These are phyloP conservation scores for Claviceps quebecensis DNA, from an alignment of 2,329 filamentous ascomycete species.

Conservation along the genomic window DNA sequence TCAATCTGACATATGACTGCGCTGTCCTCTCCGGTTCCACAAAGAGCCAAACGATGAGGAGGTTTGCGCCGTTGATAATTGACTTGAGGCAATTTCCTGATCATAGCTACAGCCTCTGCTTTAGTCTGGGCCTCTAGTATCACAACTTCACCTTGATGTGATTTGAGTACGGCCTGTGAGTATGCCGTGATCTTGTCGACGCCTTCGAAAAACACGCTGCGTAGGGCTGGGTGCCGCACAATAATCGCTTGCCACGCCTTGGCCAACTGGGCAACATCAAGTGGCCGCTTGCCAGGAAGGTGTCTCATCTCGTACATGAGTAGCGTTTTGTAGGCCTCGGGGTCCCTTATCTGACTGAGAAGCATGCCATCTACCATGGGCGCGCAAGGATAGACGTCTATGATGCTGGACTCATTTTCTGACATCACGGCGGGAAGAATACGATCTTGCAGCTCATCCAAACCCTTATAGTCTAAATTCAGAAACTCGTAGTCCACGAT, in stretches of 20 bases:
- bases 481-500: conserved; percentile 2
- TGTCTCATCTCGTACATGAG: conserved; percentile 9
- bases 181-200: conserved; percentile 2
- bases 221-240: conserved; percentile 5
- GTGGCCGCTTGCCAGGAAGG: not conserved
- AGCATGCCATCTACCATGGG: conserved; percentile 24
- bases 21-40: not conserved
- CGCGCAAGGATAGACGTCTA: conserved; percentile 24
- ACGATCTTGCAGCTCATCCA: conserved; percentile 12
- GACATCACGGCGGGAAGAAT: conserved; percentile 11
- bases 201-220: conserved; percentile 5
- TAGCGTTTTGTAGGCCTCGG: conserved; percentile 10
- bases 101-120: not conserved
- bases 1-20: conserved; percentile 15
- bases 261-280: conserved; percentile 4
- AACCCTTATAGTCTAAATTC: conserved; percentile 13
- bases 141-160: not conserved
- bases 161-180: conserved; percentile 4
- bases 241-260: conserved; percentile 8
- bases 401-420: conserved; percentile 9
- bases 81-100: not conserved
- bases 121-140: not conserved
- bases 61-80: conserved; percentile 2
- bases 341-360: conserved; percentile 15
- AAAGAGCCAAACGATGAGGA: conserved; percentile 1